A percentile compares a stretch with the other conserved stretches of the same genome.
These are phyloP conservation scores for Tetrahymena elliotti DNA, from an alignment of 73 alveolate genomes.

Conservation along the genomic window DNA sequence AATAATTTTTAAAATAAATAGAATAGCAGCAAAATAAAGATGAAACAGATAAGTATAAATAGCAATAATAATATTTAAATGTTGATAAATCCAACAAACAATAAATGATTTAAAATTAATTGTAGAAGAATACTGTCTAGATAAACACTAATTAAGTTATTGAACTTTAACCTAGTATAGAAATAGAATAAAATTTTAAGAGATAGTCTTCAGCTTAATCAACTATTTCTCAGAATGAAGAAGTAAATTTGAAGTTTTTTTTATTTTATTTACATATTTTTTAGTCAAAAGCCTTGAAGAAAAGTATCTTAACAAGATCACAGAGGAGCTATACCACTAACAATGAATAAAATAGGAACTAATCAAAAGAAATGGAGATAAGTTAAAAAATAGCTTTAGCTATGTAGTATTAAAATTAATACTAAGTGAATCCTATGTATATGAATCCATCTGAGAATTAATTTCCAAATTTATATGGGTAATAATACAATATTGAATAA, in stretches of 20 bases:
- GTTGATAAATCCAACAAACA: background rate
- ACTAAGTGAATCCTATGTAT: background rate
- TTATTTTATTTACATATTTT: background rate
- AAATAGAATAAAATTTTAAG: background rate
- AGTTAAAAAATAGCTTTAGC: background rate
- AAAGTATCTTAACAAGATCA: background rate
- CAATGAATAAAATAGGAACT: background rate
- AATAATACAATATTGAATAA: background rate
- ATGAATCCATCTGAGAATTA: background rate
- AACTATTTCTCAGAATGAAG: background rate
- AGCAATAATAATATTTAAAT: background rate
- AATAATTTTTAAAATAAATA: background rate
- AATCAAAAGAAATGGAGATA: background rate
- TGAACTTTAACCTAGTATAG: background rate
- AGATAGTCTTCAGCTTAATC: background rate
- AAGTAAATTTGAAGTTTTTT: background rate
- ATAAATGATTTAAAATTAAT: background rate
- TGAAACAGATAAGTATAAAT: background rate
- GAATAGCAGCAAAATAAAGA: background rate
- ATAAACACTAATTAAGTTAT: background rate
- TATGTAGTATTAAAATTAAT: background rate
- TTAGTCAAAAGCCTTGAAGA: background rate
- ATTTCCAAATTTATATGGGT: background rate
- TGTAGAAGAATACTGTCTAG: background rate
- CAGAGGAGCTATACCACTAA: background rate